phyloP scores from a whole-genome alignment of 305 asterid genomes.

The Plantago coronopus region DNA sequence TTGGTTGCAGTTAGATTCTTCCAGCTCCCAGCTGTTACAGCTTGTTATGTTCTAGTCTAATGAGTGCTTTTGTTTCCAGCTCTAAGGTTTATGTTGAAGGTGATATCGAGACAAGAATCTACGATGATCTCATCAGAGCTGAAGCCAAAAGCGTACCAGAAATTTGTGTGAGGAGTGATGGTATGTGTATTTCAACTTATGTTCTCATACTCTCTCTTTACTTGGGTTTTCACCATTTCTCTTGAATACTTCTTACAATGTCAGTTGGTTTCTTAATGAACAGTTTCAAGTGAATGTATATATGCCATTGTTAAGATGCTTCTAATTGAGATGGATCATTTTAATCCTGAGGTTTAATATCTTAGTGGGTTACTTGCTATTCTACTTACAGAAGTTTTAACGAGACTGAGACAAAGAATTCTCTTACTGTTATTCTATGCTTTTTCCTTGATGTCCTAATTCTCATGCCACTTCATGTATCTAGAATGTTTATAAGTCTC shows the following conservation, averaged over 20 bases:
- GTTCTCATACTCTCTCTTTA: constrained; percentile 8
- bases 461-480: not conserved
- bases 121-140: constrained; percentile 84
- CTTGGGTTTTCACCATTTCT: constrained; percentile 1
- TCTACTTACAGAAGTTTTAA: not conserved
- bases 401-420: not conserved
- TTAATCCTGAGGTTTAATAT: not conserved
- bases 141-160: constrained; percentile 88
- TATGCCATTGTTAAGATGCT: constrained; percentile 1
- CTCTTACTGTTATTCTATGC: not conserved
- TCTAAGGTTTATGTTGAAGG: constrained; percentile 94
- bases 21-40: too few species aligned
- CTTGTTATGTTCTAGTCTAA: constrained; percentile 30
- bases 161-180: constrained; percentile 89
- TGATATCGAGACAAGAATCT: constrained; percentile 91
- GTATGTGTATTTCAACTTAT: constrained; percentile 37
- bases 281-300: constrained; percentile 4
- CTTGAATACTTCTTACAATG: not conserved
- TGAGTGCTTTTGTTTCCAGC: constrained; percentile 44
- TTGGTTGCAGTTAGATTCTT: constrained; percentile 1
- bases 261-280: not conserved
- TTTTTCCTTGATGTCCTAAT: not conserved
- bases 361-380: not conserved
- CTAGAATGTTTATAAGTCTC: not conserved
- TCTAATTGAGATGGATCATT: not conserved